Conservation (phyloP, 2,329 filamentous ascomycete species). For the Aspergillus calidoustus region DNA sequence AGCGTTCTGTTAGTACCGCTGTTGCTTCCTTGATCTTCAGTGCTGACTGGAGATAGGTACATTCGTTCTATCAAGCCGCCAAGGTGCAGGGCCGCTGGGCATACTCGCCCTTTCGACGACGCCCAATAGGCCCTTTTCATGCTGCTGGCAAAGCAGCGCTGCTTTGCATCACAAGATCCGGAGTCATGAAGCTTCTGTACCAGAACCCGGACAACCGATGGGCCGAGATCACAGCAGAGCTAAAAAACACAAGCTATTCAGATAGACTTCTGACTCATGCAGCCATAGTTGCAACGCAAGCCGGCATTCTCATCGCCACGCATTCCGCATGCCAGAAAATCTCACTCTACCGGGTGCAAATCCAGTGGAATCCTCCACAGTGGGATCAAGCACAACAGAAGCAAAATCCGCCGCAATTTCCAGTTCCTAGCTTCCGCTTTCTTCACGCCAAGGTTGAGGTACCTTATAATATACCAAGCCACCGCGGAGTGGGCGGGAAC, state of each 20-base stretch:
- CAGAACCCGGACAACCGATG: slow-evolving; percentile 74
- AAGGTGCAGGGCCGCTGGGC: slow-evolving; percentile 67
- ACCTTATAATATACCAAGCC: slow-evolving; percentile 36
- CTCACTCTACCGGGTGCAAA: slow-evolving; percentile 71
- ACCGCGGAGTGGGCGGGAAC: slow-evolving; percentile 29
- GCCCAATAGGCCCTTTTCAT: slow-evolving; percentile 73
- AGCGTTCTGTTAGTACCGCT: slow-evolving; percentile 50
- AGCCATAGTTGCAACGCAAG: slow-evolving; percentile 73
- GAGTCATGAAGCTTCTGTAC: slow-evolving; percentile 75
- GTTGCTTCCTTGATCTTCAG: neutral
- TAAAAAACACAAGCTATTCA: slow-evolving; percentile 73
- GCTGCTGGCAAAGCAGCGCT: slow-evolving; percentile 70
- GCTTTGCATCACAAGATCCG: slow-evolving; percentile 75
- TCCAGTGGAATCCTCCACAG: slow-evolving; percentile 72
- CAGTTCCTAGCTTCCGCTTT: slow-evolving; percentile 44
- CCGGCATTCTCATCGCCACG: slow-evolving; percentile 49
- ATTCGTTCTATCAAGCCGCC: slow-evolving; percentile 62
- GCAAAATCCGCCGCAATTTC: slow-evolving; percentile 34
- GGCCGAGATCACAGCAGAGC: slow-evolving; percentile 72
- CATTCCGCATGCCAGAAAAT: slow-evolving; percentile 68
- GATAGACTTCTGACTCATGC: slow-evolving; percentile 82
- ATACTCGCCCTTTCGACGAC: slow-evolving; percentile 69
- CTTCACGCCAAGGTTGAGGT: slow-evolving; percentile 44
- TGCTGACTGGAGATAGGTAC: slow-evolving; percentile 35
- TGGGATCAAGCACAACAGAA: slow-evolving; percentile 52